phyloP scores from a whole-genome alignment of 169 alveolate species.

The Theileria sp. region DNA sequence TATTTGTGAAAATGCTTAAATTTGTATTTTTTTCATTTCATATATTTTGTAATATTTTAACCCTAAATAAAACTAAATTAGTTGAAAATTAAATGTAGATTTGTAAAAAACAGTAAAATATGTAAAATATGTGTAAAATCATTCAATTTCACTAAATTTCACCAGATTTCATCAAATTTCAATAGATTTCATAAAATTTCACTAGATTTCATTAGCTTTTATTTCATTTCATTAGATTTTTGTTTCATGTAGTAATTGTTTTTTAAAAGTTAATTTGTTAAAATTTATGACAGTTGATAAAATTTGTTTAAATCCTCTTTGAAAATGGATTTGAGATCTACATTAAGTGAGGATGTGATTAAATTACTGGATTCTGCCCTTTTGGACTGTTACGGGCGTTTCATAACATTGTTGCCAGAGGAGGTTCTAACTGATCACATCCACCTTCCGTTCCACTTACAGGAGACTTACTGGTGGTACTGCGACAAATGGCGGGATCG shows the following conservation, averaged over 20 bases:
- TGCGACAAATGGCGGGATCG: constrained; percentile 86
- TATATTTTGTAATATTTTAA: background rate
- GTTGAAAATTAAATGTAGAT: constrained; percentile 1
- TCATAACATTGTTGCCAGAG: constrained; percentile 86
- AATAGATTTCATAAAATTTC: too few relatives aligned
- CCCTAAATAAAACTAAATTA: background rate
- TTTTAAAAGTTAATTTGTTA: background rate
- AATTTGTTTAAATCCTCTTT: background rate
- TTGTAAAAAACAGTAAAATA: background rate
- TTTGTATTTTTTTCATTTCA: background rate
- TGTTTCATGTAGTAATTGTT: background rate
- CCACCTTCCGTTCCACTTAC: constrained; percentile 85
- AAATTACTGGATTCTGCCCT: constrained; percentile 65
- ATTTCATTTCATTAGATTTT: background rate
- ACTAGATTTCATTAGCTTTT: too few relatives aligned
- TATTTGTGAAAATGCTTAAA: background rate
- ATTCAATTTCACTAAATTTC: background rate
- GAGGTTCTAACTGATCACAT: constrained; percentile 81
- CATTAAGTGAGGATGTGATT: constrained; percentile 13
- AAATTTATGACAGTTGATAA: background rate
- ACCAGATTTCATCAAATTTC: background rate
- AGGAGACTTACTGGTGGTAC: constrained; percentile 91
- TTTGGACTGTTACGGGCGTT: constrained; percentile 87
- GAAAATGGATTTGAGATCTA: background rate
- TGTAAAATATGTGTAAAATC: background rate